These are phyloP conservation scores for Penicillium tannophilum DNA, from an alignment of 495 filamentous ascomycete species.

Conservation along the genomic window DNA sequence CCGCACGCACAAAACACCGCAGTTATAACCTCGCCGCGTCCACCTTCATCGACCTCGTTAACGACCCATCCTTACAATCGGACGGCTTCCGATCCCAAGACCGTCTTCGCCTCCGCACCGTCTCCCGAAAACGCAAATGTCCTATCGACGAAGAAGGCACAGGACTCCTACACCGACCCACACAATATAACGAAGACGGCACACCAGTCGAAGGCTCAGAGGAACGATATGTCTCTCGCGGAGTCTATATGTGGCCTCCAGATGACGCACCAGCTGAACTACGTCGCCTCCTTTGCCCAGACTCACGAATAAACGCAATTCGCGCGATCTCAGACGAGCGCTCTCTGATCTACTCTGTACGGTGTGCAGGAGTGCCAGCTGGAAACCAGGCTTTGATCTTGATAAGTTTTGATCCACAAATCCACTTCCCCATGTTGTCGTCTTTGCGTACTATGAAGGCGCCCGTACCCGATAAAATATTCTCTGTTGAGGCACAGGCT, in stretches of 20 bases:
- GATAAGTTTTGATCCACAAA: constrained; percentile 64
- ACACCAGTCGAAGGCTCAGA: constrained; percentile 36
- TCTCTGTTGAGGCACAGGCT: constrained; percentile 5
- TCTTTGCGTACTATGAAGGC: constrained; percentile 17
- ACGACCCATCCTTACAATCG: constrained; percentile 47
- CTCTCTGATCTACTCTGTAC: constrained; percentile 56
- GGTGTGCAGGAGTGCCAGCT: constrained; percentile 44
- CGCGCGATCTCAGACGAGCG: constrained; percentile 62
- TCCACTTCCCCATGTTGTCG: constrained; percentile 38
- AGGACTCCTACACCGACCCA: constrained; percentile 38
- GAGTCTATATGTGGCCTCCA: constrained; percentile 62
- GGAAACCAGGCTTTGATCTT: constrained; percentile 56
- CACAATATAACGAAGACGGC: constrained; percentile 30
- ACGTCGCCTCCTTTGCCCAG: constrained; percentile 59
- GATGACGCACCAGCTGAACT: constrained; percentile 50
- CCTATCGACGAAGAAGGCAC: constrained; percentile 43
- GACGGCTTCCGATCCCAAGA: constrained; percentile 43
- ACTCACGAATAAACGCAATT: constrained; percentile 48
- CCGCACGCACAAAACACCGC: constrained; percentile 60
- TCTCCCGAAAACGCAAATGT: constrained; percentile 44
- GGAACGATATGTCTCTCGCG: constrained; percentile 51
- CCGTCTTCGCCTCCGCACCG: constrained; percentile 56
- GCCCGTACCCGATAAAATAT: constrained; percentile 10
- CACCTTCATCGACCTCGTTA: constrained; percentile 69
- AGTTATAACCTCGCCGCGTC: constrained; percentile 59